phyloP scores from a whole-genome alignment of 1,284 basidiomycete genomes.

The Trametes pubescens region DNA sequence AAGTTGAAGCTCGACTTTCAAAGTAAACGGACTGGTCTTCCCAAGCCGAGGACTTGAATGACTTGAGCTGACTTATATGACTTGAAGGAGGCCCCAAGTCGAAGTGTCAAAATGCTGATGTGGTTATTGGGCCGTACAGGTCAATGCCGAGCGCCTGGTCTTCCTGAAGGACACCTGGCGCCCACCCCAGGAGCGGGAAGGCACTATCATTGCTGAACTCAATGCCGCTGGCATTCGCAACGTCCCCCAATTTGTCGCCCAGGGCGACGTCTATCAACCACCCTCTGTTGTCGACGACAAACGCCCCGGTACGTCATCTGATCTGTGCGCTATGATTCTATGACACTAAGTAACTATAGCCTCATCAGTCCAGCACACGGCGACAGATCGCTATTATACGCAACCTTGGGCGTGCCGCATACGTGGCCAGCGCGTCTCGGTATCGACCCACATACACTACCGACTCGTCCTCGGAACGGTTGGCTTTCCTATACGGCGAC shows the following conservation, averaged over 20 bases:
- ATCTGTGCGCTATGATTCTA: not conserved
- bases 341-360: not conserved
- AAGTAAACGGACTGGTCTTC: no score
- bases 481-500: slow-evolving; percentile 13
- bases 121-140: slow-evolving; percentile 13
- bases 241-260: not conserved
- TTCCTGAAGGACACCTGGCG: slow-evolving; percentile 22
- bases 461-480: slow-evolving; percentile 12
- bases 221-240: slow-evolving; percentile 6
- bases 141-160: not conserved
- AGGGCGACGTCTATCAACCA: slow-evolving; percentile 8
- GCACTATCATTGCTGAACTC: not conserved
- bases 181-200: slow-evolving; percentile 7
- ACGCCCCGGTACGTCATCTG: not conserved
- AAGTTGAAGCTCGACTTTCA: no score
- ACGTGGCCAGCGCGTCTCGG: not conserved
- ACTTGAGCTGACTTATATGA: no score
- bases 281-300: not conserved
- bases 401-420: not conserved
- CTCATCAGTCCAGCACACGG: not conserved
- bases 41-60: no score
- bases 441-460: slow-evolving; percentile 13
- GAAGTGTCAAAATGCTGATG: no score
- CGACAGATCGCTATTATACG: not conserved
- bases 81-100: no score